These are phyloP conservation scores for Hypoxylon perforatum DNA, from an alignment of 495 filamentous ascomycete genomes.

Conservation along the genomic window DNA sequence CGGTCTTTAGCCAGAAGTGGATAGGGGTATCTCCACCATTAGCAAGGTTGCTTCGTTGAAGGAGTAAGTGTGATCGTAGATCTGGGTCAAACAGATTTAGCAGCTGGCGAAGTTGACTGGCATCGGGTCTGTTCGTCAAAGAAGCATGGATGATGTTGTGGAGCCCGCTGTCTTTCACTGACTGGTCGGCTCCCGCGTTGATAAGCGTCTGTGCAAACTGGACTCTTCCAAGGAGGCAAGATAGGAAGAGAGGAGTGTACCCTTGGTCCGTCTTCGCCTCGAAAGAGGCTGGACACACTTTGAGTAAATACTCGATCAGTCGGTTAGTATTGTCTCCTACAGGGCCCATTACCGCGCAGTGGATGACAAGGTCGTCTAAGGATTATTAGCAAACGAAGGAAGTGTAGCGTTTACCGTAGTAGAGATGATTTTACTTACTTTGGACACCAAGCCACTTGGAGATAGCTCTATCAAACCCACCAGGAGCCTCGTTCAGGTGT, in stretches of 20 bases:
- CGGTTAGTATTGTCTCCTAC: conserved; percentile 52
- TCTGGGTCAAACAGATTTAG: conserved; percentile 65
- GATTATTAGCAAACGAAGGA: conserved; percentile 39
- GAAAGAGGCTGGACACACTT: conserved; percentile 65
- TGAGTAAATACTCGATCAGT: conserved; percentile 71
- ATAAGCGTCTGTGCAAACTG: conserved; percentile 69
- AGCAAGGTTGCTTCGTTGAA: conserved; percentile 50
- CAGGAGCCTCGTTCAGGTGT: conserved; percentile 61
- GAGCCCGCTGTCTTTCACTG: conserved; percentile 59
- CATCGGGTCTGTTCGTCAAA: conserved; percentile 47
- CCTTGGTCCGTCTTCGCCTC: conserved; percentile 66
- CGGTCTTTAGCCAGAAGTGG: conserved; percentile 49
- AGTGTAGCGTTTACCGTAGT: background rate
- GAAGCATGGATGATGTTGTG: conserved; percentile 71
- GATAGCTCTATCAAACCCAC: conserved; percentile 70
- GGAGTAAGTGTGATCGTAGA: conserved; percentile 52
- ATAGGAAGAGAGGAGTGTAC: conserved; percentile 70
- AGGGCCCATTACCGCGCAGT: conserved; percentile 68
- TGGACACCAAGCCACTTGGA: conserved; percentile 68
- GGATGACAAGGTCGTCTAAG: conserved; percentile 70
- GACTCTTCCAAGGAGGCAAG: conserved; percentile 62
- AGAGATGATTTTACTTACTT: conserved; percentile 53
- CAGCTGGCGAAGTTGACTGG: conserved; percentile 52
- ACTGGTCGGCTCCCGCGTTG: conserved; percentile 72
- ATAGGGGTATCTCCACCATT: conserved; percentile 53